Evolutionary conservation across 169 alveolate species (phyloP), one percentile per base, ranked within the genome.

Genomic region (Pseudocohnilembus persalinus): DNA sequence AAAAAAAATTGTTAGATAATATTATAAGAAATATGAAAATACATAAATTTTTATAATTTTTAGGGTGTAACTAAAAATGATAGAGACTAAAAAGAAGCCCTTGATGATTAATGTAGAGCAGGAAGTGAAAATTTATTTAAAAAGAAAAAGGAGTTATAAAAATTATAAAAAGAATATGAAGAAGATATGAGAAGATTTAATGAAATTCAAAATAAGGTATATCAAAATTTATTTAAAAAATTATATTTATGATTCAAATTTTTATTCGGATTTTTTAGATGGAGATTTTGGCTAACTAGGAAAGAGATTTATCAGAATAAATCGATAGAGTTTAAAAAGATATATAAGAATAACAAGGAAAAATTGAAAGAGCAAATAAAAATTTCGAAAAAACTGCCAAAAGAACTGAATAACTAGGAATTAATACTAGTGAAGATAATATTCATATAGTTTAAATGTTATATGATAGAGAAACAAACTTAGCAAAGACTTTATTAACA

Each of bases 81-180:
- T 65, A 74, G 73, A 76, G 93, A 92, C 16, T 90, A 90, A 87
- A 92, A 89, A 77, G 93, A 91, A 83, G 94, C 92, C 49, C 82
- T 94, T 16, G 97, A 94, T 77, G 97, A 94, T 29, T 89, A 94
- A 88, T 94, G 97, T 87, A 82, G 97, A 83, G 96, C 95, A 77
- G 97, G 96, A 1, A 76, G 91, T 65, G 95, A 92, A 77, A 94
- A 94, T 32, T 85, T 94, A 26, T 92, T 92, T 88, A 92, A 90
- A 77, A 94, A 91, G 89, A 86, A 93, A 78, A 89, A 90, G 74
- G 97, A 92, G 64, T 82, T 92, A 26, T 78, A 93, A 80, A 89
- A 89, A 77, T 88, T 92, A n/a, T 73, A 91, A 72, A 91, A 92
- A 83, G 96, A 94, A 80, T 92, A 91, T 74, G 96, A 94, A 63